Base-by-base conservation (phyloP, 2,329 filamentous ascomycete species). In the Penicillium sp. region DNA sequence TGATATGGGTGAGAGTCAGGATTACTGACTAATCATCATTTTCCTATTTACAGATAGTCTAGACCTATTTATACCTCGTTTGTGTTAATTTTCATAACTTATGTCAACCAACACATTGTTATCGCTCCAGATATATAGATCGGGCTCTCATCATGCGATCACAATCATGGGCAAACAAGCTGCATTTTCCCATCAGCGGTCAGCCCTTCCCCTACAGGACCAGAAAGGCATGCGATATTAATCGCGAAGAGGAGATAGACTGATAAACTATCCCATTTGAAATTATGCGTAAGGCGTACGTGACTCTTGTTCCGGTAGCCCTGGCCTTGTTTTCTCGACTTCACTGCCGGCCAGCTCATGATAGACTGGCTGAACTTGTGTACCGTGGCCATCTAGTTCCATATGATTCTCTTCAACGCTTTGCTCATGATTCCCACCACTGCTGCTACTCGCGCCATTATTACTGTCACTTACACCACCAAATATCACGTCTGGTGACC, bases 311-410 rank as follows among this genome's bases (percentile, higher is more conserved):
- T 40, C 9, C 18, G 18, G 37, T 40, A 14, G 18, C 18, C 37
- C 37, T 40, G 37, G 18, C 5, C 18, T 40, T 40, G 37, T 14
- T 45, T 45, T 45, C 26, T 45, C 42, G 2, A 45, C 42, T 27
- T 45, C 42, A 25, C 42, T 45, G 23, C 49, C 56, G 5, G 49
- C 20, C n/a, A 60, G 27, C 18, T 60, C 56, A 35, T 60, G 54
- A 48, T 60, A 60, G 20, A 60, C 56, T 14, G 58, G 56, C 22
- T 54, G 18, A 22, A 56, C 37, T 49, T 60, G 41, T 29, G 53
- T 60, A 15, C 25, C 46, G 4, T 56, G 26, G 1, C 48, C 56
- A 35, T 60, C 58, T 29, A 60, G 40, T 35, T 60, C 58, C 49
- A 60, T n/a, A 3, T 46, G 45, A 9, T 43, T 18, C 18, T 53